phyloP scores from a whole-genome alignment of 805 yeast species.

The Suhomyces canberraensis region DNA sequence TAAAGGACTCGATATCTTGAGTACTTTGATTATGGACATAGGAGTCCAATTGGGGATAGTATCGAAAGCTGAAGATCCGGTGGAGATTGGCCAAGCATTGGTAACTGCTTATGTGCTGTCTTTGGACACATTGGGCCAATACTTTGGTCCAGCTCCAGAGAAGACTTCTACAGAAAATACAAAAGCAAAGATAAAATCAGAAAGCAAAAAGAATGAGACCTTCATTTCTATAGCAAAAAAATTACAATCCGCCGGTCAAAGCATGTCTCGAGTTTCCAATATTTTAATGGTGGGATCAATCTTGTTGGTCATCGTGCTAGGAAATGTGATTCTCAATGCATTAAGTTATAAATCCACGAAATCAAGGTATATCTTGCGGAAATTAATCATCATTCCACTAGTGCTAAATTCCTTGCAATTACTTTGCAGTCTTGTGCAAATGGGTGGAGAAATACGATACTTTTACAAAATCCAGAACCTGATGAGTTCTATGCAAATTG shows the following conservation, averaged over 20 bases:
- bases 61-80: slow-evolving; percentile 38
- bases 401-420: not conserved
- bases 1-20: slow-evolving; percentile 46
- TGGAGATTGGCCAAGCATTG: slow-evolving; percentile 12
- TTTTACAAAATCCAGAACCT: not conserved
- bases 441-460: not conserved
- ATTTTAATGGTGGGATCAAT: slow-evolving; percentile 1
- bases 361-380: not conserved
- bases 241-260: not conserved
- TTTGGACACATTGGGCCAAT: slow-evolving; percentile 1
- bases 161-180: not conserved
- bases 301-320: slow-evolving; percentile 1
- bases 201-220: not conserved
- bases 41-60: slow-evolving; percentile 44
- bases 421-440: not conserved
- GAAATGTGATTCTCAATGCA: not conserved
- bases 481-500: not conserved
- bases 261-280: not conserved
- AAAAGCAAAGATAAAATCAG: not conserved
- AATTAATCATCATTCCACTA: not conserved
- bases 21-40: slow-evolving; percentile 48
- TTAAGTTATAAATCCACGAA: not conserved
- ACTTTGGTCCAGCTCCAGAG: not conserved
- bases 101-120: slow-evolving; percentile 8
- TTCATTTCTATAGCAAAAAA: slow-evolving; percentile 2